phyloP scores from a whole-genome alignment of 2,329 filamentous ascomycete genomes.

The Fusarium bulbicola region DNA sequence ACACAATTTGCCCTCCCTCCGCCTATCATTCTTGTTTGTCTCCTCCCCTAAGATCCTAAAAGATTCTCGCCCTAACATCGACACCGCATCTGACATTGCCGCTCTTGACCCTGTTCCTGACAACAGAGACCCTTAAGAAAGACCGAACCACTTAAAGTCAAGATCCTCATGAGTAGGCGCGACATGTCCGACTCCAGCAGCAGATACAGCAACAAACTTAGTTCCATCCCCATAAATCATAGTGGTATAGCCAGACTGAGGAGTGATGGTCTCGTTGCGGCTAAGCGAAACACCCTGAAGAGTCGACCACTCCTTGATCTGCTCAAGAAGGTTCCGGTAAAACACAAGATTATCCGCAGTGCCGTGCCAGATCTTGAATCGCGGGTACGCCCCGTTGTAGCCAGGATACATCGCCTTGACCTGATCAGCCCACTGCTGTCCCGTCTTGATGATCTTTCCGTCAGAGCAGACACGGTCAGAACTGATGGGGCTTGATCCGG shows the following conservation, averaged over 20 bases:
- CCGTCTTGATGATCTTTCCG: background rate
- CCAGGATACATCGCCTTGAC: slow-evolving; percentile 1
- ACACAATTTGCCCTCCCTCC: background rate
- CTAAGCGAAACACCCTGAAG: background rate
- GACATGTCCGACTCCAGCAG: slow-evolving; percentile 2
- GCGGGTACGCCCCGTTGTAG: background rate
- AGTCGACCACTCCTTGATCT: slow-evolving; percentile 10
- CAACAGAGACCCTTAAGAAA: background rate
- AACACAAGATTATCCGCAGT: background rate
- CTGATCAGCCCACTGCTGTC: slow-evolving; percentile 3
- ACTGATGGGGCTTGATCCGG: slow-evolving; percentile 1
- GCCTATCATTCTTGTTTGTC: accelerated
- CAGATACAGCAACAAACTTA: slow-evolving; percentile 4
- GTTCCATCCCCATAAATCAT: slow-evolving; percentile 3
- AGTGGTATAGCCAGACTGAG: background rate
- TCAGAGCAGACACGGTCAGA: slow-evolving; percentile 5
- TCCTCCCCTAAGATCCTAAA: accelerated
- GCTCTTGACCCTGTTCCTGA: accelerated
- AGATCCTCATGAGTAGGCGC: background rate
- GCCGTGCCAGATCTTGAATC: slow-evolving; percentile 6
- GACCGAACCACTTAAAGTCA: slow-evolving; percentile 14
- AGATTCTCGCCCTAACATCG: accelerated
- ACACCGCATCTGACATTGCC: accelerated
- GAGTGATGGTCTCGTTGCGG: background rate
- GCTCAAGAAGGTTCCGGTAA: slow-evolving; percentile 11